Conservation (phyloP, 208 protist genomes). For the Acanthamoeba triangularis region DNA sequence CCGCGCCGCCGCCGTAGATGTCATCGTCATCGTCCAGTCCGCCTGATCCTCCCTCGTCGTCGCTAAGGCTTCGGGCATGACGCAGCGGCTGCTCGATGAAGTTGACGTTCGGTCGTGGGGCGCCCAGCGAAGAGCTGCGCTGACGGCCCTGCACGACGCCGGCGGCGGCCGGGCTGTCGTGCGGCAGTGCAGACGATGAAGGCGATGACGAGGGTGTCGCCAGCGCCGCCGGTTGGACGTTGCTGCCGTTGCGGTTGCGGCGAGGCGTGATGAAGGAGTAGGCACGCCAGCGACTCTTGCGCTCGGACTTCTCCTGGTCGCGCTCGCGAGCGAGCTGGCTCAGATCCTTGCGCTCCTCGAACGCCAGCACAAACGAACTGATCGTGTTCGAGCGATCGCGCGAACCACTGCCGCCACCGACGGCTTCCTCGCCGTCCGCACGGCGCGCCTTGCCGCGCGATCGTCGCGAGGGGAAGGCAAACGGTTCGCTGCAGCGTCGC, state of each 20-base stretch:
- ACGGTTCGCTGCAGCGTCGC: constrained; percentile 6
- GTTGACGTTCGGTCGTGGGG: background rate
- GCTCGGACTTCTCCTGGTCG: background rate
- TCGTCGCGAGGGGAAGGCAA: background rate
- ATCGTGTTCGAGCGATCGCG: background rate
- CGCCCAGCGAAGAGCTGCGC: constrained; percentile 16
- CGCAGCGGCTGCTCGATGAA: background rate
- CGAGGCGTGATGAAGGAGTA: constrained; percentile 34
- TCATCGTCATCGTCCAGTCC: background rate
- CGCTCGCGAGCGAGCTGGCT: constrained; percentile 21
- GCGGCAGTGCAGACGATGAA: background rate
- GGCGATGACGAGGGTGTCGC: background rate
- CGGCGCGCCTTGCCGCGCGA: background rate
- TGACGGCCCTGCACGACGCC: background rate
- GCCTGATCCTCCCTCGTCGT: background rate
- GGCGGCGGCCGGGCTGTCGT: background rate
- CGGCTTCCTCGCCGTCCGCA: background rate
- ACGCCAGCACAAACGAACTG: constrained; percentile 54
- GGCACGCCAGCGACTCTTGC: constrained; percentile 20
- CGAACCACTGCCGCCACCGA: background rate
- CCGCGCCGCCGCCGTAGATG: constrained; percentile 18
- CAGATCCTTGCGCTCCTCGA: constrained; percentile 47
- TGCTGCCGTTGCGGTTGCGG: background rate
- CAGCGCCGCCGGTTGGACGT: background rate
- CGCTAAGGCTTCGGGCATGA: background rate